These are phyloP conservation scores for Penicillium nordicum DNA, from an alignment of 2,329 filamentous ascomycete genomes.

Conservation along the genomic window DNA sequence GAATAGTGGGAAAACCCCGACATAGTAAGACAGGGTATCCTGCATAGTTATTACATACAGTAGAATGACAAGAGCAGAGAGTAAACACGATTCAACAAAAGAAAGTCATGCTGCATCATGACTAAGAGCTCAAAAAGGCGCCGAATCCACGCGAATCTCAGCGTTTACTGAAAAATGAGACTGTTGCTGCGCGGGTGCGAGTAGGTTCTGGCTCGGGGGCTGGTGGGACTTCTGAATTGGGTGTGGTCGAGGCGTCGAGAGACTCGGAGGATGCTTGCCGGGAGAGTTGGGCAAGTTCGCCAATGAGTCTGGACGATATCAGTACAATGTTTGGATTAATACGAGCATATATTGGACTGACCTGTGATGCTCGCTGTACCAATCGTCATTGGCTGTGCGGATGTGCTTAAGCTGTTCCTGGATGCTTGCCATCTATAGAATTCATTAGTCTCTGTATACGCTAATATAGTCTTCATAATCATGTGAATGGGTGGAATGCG, in stretches of 20 bases:
- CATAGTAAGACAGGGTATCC: slow-evolving; percentile 24
- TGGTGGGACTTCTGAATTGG: slow-evolving; percentile 23
- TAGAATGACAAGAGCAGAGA: slow-evolving; percentile 18
- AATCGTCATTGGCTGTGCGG: slow-evolving; percentile 44
- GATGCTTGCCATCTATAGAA: slow-evolving; percentile 46
- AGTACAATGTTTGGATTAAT: neutral
- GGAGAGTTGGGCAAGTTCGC: slow-evolving; percentile 37
- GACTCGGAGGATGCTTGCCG: slow-evolving; percentile 29
- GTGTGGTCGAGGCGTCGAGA: slow-evolving; percentile 30
- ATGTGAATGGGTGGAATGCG: slow-evolving; percentile 31
- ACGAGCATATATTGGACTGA: slow-evolving; percentile 20
- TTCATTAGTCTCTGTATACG: slow-evolving; percentile 22
- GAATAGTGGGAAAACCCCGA: slow-evolving; percentile 10
- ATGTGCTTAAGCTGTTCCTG: slow-evolving; percentile 47
- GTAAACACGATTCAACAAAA: slow-evolving; percentile 21
- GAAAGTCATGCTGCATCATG: slow-evolving; percentile 18
- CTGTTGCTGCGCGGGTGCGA: slow-evolving; percentile 13
- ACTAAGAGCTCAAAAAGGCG: neutral
- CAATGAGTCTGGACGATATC: slow-evolving; percentile 33
- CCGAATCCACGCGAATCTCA: neutral
- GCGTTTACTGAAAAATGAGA: slow-evolving; percentile 11
- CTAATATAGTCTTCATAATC: slow-evolving; percentile 25
- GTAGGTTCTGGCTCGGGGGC: slow-evolving; percentile 18
- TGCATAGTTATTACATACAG: slow-evolving; percentile 25
- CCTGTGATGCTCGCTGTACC: slow-evolving; percentile 44